A percentile compares a stretch with the other conserved stretches of the same genome.
Evolutionary conservation across 1,139 yeast genomes (phyloP).

Genomic region (Wickerhamiella pararugosa): DNA sequence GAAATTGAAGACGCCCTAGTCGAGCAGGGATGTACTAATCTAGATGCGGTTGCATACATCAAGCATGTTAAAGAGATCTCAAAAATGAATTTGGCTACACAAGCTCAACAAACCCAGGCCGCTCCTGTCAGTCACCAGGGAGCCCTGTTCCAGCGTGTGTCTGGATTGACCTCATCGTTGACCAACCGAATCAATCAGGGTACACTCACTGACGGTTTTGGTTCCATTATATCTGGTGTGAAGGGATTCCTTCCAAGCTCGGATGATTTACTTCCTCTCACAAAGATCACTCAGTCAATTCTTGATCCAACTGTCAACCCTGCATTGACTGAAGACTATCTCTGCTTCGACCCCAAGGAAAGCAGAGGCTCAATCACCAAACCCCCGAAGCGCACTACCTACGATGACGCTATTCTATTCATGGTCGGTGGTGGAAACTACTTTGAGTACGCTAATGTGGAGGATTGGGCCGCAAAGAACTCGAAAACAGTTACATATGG

Average conservation of each 20-base stretch:
- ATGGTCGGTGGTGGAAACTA: conserved; percentile 96
- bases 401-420: conserved; percentile 71
- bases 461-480: conserved; percentile 58
- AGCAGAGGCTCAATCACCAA: conserved; percentile 80
- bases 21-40: conserved; percentile 40
- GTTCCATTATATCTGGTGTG: conserved; percentile 75
- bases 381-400: conserved; percentile 74
- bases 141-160: conserved; percentile 49
- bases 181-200: conserved; percentile 42
- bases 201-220: conserved; percentile 70
- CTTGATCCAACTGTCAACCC: conserved; percentile 65
- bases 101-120: conserved; percentile 18
- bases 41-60: conserved; percentile 53
- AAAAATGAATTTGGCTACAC: conserved; percentile 37
- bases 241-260: conserved; percentile 79
- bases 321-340: conserved; percentile 60
- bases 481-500: conserved; percentile 61
- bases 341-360: conserved; percentile 74
- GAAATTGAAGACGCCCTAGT: conserved; percentile 54
- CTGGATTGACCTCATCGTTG: conserved; percentile 61
- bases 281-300: conserved; percentile 78
- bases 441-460: conserved; percentile 81
- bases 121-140: conserved; percentile 17
- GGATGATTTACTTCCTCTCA: conserved; percentile 63
- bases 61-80: conserved; percentile 69